phyloP scores from a whole-genome alignment of 2,329 filamentous ascomycete species.

The Botryosphaeria dothidea region DNA sequence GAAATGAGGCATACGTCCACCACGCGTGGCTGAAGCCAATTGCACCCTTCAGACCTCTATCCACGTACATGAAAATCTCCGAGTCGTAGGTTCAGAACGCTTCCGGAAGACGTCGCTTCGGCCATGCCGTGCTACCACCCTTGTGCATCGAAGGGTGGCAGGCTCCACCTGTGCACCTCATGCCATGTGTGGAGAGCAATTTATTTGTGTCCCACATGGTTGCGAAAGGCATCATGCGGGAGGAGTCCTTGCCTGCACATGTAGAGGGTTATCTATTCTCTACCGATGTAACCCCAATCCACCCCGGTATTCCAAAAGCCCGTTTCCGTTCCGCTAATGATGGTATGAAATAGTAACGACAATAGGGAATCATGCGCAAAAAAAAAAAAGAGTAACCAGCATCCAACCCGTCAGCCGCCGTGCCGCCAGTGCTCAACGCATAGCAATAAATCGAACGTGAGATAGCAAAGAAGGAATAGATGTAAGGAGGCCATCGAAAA shows the following conservation, averaged over 20 bases:
- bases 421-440: background rate
- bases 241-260: background rate
- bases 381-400: background rate
- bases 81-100: no score
- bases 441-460: background rate
- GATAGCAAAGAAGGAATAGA: background rate
- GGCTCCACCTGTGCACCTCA: no score
- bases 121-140: no score
- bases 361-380: background rate
- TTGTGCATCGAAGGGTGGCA: no score
- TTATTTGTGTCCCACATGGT: background rate
- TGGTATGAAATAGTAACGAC: constrained; percentile 7
- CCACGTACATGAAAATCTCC: background rate
- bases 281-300: constrained; percentile 3
- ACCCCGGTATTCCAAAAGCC: background rate
- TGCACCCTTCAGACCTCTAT: background rate
- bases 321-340: background rate
- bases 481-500: background rate
- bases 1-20: constrained; percentile 1
- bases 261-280: background rate
- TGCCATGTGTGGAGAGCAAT: constrained; percentile 4
- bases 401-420: background rate
- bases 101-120: no score
- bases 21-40: constrained; percentile 1
- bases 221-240: background rate